Evolutionary conservation across 345 rosid species (phyloP), one percentile per base, ranked within the genome.

Genomic region (Eutrema heterophyllum): DNA sequence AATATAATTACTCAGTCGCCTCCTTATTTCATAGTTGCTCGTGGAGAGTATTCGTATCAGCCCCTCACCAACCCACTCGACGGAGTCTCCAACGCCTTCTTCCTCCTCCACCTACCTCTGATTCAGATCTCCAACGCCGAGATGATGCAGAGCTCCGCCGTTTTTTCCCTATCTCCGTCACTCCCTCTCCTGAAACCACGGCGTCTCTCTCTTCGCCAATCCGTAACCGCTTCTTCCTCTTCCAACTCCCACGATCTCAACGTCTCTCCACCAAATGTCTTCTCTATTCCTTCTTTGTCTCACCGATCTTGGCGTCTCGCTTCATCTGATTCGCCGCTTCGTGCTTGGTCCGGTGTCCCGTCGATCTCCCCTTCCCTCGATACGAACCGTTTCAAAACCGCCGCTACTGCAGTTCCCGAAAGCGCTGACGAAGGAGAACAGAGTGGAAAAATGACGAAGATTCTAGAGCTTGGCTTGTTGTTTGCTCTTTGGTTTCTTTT

Each of bases 401-500:
- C 61, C 52, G 96, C 96, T 6, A 75, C 89, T 27, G 89, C 93
- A 0, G 88, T 84, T 18, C 87, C 91, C 2, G 93, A 89, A 62
- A 84, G 73, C 15, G 85, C 86, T 18, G 87, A 75, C 11, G 92
- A 84, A 10, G 88, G 69, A 2, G 82, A 84, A n/a, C 73, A 81
- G 54, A 57, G 86, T n/a, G 78, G 76, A 3, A 77, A 75, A 57
- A 6, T 87, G 38, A 3, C 2, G 12, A 86, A 71, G 88, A 86
- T 83, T 9, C 36, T 89, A 13, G 88, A 79, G 85, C 93, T 92
- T 36, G 97, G 96, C 44, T 67, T 82, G 77, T 55, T 92, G 83
- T 90, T 95, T 76, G 98, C 91, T 35, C 56, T 92, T 8, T 96
- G 99, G 99, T 86, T 75, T 78, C 77, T 96, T 58, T 96, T 96